Evolutionary conservation across 2,329 filamentous ascomycete species (phyloP).

Genomic region (Beauveria caledonica): DNA sequence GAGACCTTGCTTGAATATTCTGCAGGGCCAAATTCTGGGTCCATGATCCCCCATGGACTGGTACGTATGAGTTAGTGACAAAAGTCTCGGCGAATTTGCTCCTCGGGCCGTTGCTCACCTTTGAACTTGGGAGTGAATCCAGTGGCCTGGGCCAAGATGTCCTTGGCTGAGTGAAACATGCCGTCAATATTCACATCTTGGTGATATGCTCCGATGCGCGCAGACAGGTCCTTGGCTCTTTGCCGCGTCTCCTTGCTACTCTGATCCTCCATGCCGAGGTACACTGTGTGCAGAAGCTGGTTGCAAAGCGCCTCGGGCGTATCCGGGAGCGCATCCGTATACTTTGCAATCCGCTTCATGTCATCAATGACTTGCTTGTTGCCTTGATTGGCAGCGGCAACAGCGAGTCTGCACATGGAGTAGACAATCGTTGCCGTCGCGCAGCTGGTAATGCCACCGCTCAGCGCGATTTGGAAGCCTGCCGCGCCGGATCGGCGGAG

Average conservation of each 20-base stretch:
- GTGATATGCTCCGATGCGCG: slow-evolving; percentile 63
- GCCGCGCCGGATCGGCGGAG: slow-evolving; percentile 39
- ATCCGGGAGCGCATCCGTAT: slow-evolving; percentile 36
- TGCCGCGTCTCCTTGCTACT: slow-evolving; percentile 57
- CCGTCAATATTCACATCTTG: slow-evolving; percentile 66
- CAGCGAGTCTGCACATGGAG: slow-evolving; percentile 47
- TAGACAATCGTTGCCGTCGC: slow-evolving; percentile 38
- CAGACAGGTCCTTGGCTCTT: slow-evolving; percentile 52
- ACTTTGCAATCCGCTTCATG: slow-evolving; percentile 19
- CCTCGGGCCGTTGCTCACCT: background rate
- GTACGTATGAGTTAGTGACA: background rate
- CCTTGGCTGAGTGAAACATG: slow-evolving; percentile 51
- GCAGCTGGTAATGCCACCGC: slow-evolving; percentile 49
- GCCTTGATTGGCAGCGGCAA: slow-evolving; percentile 37
- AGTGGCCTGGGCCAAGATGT: slow-evolving; percentile 49
- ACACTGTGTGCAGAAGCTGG: slow-evolving; percentile 33
- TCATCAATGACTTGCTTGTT: slow-evolving; percentile 20
- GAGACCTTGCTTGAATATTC: slow-evolving; percentile 57
- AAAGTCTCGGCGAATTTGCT: background rate
- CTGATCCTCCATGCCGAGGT: slow-evolving; percentile 61
- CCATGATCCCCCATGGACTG: slow-evolving; percentile 46
- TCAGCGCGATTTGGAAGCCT: slow-evolving; percentile 49
- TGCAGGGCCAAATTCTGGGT: slow-evolving; percentile 57
- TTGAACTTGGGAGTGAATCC: slow-evolving; percentile 41
- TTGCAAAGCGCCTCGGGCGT: slow-evolving; percentile 48